phyloP scores from a whole-genome alignment of 1,139 yeast species.

The Kazachstania sp. region DNA sequence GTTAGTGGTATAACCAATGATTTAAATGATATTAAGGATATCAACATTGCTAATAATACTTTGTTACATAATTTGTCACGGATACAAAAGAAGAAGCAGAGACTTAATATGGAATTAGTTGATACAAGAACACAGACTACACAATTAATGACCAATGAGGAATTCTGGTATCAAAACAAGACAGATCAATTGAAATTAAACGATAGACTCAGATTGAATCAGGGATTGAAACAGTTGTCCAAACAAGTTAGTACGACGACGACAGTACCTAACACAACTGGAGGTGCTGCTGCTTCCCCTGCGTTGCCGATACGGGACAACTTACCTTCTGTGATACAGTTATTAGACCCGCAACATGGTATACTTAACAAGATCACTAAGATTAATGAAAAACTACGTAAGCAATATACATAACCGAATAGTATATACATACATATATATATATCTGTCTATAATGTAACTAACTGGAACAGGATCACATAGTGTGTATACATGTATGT shows the following conservation, averaged over 20 bases:
- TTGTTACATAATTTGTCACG: neutral
- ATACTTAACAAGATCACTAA: too few relatives aligned
- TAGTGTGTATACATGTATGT: too few relatives aligned
- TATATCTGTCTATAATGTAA: too few relatives aligned
- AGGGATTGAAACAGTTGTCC: slow-evolving; percentile 11
- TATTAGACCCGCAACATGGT: too few relatives aligned
- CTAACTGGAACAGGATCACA: too few relatives aligned
- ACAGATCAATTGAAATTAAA: slow-evolving; percentile 11
- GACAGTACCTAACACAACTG: too few relatives aligned
- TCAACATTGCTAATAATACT: slow-evolving; percentile 25
- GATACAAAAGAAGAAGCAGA: slow-evolving; percentile 9
- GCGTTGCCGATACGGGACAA: too few relatives aligned
- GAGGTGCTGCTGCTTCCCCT: too few relatives aligned
- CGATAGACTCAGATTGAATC: slow-evolving; percentile 14
- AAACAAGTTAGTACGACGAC: slow-evolving; percentile 4
- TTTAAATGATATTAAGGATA: slow-evolving; percentile 25
- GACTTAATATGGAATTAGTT: slow-evolving; percentile 16
- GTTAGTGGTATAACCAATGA: slow-evolving; percentile 17
- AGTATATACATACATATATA: too few relatives aligned
- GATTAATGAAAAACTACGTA: too few relatives aligned
- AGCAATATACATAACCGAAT: too few relatives aligned
- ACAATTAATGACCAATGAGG: slow-evolving; percentile 12
- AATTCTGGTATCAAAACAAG: slow-evolving; percentile 12
- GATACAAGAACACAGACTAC: slow-evolving; percentile 12
- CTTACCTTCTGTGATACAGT: too few relatives aligned